Base-by-base conservation (phyloP, 2,329 filamentous ascomycete genomes). In the Penicillium thymicola region DNA sequence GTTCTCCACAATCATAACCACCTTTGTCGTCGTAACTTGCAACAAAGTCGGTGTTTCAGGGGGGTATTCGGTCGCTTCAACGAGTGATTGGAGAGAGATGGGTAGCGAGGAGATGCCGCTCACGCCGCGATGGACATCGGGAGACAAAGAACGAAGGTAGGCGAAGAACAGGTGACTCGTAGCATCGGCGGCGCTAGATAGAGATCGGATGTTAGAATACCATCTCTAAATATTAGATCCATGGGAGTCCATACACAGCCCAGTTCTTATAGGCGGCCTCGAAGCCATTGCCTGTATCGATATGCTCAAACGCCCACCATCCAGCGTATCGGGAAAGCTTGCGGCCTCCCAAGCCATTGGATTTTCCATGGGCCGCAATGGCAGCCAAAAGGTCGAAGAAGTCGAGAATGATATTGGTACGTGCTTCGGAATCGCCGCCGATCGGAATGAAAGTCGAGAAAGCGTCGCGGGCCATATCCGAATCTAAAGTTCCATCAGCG, bases 241-340 rank as follows among this genome's bases (percentile, higher is more conserved):
- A 27, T 32, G 8, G 13, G 44, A 43, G 25, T 25, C 48, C 84
- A 75, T 78, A 92, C 89, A 79, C 87, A 65, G 88, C 80, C 92
- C 94, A 99, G 43, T 85, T 85, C 70, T 89, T 90, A 76, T 99
- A 99, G 53, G 93, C 92, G 40, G 90, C 90, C 65, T 97, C 94
- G 66, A 99, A 99, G 16, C 94, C 94, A 71, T 89, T 93, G 41
- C 89, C 89, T 7, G 86, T 86, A 71, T 97, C 92, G 45, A 81
- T 84, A 64, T 95, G 90, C 69, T 97, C 93, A 72, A 99, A 99
- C 1, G 93, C 92, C 94, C 94, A 99, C 94, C 94, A 99, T 44
- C 92, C 92, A 40, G 93, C 94, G 82, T 96, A 90, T 64, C 94
- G 85, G 10, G 94, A 97, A 53, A 99, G 82, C 74, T 97, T 97